Conservation (phyloP, 164 flowering plant species). For the Houttuynia cordata region DNA sequence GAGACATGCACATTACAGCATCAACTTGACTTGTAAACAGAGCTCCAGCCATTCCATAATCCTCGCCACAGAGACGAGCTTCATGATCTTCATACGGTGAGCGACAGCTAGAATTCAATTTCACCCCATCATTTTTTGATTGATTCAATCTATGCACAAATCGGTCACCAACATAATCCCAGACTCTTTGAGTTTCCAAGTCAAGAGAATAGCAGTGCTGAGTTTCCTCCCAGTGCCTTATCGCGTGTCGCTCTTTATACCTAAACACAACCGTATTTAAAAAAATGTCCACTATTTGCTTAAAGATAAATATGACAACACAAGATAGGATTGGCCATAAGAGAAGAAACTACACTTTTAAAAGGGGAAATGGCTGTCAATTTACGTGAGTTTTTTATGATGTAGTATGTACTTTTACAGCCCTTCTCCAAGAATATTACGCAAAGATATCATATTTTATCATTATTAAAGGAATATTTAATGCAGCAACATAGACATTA, state of each 20-base stretch:
- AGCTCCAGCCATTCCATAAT: constrained; percentile 58
- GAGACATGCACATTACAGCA: constrained; percentile 30
- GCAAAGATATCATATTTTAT: no score
- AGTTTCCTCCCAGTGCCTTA: constrained; percentile 73
- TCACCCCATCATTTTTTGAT: constrained; percentile 61
- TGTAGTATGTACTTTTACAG: no score
- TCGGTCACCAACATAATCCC: constrained; percentile 97
- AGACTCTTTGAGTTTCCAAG: constrained; percentile 66
- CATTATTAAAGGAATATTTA: no score
- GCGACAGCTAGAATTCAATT: constrained; percentile 31
- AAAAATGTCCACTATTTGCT: background rate
- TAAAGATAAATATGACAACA: background rate
- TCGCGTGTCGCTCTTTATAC: constrained; percentile 86
- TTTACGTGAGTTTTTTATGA: no score
- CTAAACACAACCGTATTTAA: constrained; percentile 17
- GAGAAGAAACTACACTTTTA: no score
- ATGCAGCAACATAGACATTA: no score
- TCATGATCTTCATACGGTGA: constrained; percentile 59
- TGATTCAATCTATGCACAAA: constrained; percentile 90
- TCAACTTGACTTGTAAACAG: constrained; percentile 74
- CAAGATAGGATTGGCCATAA: background rate
- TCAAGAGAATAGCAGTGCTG: constrained; percentile 88
- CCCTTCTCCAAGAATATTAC: no score
- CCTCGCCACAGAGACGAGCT: constrained; percentile 46
- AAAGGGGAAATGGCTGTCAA: no score